These are phyloP conservation scores for Penicillium nordicum DNA, from an alignment of 2,329 filamentous ascomycete species.

Conservation along the genomic window DNA sequence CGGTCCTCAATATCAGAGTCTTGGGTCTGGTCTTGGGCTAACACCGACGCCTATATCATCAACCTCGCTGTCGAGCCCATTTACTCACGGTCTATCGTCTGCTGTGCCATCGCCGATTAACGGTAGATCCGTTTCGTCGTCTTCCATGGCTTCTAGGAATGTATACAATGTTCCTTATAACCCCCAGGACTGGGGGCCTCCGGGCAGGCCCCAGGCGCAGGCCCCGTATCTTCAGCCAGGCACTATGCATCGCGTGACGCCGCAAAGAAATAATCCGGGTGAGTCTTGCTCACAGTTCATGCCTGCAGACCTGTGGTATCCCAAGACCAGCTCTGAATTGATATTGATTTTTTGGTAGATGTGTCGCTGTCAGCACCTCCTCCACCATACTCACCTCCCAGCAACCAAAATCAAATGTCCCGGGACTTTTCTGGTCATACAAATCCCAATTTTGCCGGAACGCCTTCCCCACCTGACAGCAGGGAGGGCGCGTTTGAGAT, in stretches of 20 bases:
- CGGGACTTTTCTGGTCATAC: constrained; percentile 12
- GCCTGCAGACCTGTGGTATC: background rate
- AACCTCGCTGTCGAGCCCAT: constrained; percentile 45
- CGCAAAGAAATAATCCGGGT: constrained; percentile 33
- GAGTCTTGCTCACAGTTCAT: constrained; percentile 12
- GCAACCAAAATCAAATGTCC: constrained; percentile 22
- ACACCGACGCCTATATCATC: constrained; percentile 41
- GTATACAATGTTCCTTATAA: constrained; percentile 47
- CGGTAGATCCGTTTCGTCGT: constrained; percentile 34
- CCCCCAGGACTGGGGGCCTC: constrained; percentile 49
- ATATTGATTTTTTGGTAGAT: constrained; percentile 21
- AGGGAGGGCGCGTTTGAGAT: constrained; percentile 19
- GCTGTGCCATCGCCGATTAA: constrained; percentile 38
- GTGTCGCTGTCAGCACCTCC: constrained; percentile 35
- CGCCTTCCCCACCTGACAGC: constrained; percentile 17
- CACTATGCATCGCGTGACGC: constrained; percentile 28
- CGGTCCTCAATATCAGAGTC: constrained; percentile 37
- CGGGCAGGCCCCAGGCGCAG: constrained; percentile 30
- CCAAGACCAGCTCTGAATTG: background rate
- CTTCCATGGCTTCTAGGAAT: constrained; percentile 45
- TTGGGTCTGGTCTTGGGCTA: constrained; percentile 25
- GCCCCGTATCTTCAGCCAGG: constrained; percentile 28
- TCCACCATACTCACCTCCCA: constrained; percentile 40
- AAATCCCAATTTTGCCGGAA: constrained; percentile 16
- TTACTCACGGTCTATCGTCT: constrained; percentile 39